Evolutionary conservation across 2,329 filamentous ascomycete species (phyloP), one percentile per base, ranked within the genome.

Genomic region (Pseudogymnoascus sp.): DNA sequence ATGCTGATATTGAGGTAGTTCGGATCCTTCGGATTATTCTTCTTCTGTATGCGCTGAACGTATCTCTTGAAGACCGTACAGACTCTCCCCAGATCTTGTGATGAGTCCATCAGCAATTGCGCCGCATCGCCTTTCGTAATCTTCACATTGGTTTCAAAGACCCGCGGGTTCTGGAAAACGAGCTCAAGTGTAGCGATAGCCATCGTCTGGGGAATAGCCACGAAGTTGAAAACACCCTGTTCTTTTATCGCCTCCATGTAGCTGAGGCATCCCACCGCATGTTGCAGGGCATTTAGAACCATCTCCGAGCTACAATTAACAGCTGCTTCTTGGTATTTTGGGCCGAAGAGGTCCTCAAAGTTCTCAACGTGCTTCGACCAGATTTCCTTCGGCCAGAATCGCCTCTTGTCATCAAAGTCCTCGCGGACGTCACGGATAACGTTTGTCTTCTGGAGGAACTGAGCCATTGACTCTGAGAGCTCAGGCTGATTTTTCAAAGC

Each of bases 201-300:
- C 95, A 99, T 99, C 68, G 87, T 82, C 77, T 99, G 95, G 2
- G 95, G 95, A 67, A 99, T 99, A 64, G 93, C 93, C 59, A 92
- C 92, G 76, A 99, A 99, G 82, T 99, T 99, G 85, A 99, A 99
- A 26, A 96, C 91, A 73, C 91, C 96, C 79, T 99, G 95, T 73
- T 99, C 95, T 69, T 88, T 88, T 67, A 99, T 86, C 57, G 90
- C 95, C 4, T 93, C 93, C 79, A 99, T 91, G 78, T 97, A 99
- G 80, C 93, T 97, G n/a, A 99, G 78, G 74, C 93, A 97, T 73
- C 97, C 92, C 68, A 97, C 92, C 4, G 85, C 89, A 69, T 96
- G 90, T 72, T 87, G 86, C 47, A 99, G 81, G 4, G 93, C 91
- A 71, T 95, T 91, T 65, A 97, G 81, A 5, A 97, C 87, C 93